phyloP scores from a whole-genome alignment of 176 grass and related monocot species.

The Carex myosuroides region DNA sequence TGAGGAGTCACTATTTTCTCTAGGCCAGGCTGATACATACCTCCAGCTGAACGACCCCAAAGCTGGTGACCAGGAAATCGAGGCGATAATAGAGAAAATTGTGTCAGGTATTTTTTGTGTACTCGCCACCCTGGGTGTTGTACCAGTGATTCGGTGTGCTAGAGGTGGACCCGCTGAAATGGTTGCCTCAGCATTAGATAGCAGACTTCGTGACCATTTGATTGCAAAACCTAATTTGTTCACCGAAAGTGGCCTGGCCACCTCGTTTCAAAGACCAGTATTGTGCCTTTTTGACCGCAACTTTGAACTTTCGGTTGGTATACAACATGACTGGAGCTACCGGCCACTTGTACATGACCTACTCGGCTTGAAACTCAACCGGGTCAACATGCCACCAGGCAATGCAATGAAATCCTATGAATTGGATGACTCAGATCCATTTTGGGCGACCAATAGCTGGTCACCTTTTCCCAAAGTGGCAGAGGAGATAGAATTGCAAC shows the following conservation, averaged over 20 bases:
- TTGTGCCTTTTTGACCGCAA: constrained; percentile 18
- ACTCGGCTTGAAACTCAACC: constrained; percentile 67
- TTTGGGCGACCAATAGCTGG: constrained; percentile 87
- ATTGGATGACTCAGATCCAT: constrained; percentile 74
- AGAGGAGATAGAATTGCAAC: constrained; percentile 63
- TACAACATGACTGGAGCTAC: constrained; percentile 83
- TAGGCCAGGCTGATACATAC: constrained; percentile 67
- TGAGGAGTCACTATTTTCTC: constrained; percentile 82
- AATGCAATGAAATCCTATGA: constrained; percentile 68
- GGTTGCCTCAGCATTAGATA: constrained; percentile 60
- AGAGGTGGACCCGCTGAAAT: constrained; percentile 78
- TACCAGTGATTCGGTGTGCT: constrained; percentile 76
- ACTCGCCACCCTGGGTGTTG: constrained; percentile 53
- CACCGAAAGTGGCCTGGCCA: constrained; percentile 33
- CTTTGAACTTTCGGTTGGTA: constrained; percentile 18
- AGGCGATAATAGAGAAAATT: constrained; percentile 50
- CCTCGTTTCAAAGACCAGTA: constrained; percentile 19
- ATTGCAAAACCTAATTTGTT: constrained; percentile 79
- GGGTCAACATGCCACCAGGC: constrained; percentile 34
- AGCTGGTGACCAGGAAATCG: constrained; percentile 63
- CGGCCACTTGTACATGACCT: constrained; percentile 78
- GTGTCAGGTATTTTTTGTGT: constrained; percentile 72
- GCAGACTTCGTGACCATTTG: constrained; percentile 68
- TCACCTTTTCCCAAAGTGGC: constrained; percentile 78
- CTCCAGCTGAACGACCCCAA: constrained; percentile 79